These are phyloP conservation scores for Suhomyces tanzawaensis DNA, from an alignment of 805 yeast genomes.

Conservation along the genomic window DNA sequence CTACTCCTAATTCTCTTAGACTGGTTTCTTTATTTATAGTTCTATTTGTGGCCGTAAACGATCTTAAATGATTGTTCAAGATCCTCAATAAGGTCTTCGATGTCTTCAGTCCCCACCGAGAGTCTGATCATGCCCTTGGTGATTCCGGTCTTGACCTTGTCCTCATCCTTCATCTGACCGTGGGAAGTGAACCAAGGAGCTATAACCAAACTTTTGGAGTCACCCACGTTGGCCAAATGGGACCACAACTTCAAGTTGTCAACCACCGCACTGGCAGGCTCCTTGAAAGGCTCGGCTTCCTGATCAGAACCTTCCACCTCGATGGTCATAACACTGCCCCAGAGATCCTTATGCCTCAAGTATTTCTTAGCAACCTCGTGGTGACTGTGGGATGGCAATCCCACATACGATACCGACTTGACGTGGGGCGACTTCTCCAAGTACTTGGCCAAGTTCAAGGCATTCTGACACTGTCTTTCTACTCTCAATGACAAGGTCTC, in stretches of 20 bases:
- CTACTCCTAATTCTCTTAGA: no score
- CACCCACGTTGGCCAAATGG: conserved; percentile 96
- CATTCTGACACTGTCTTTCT: conserved; percentile 85
- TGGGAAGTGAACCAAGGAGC: conserved; percentile 97
- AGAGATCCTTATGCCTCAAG: conserved; percentile 50
- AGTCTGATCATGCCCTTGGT: conserved; percentile 83
- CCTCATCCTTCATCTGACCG: conserved; percentile 81
- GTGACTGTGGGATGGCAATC: conserved; percentile 72
- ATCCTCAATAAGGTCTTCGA: conserved; percentile 71
- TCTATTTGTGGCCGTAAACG: conserved; percentile 39
- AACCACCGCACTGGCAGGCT: conserved; percentile 80
- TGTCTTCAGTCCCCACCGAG: conserved; percentile 84
- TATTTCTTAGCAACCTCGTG: conserved; percentile 84
- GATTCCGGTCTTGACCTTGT: conserved; percentile 81
- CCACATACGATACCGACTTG: conserved; percentile 89
- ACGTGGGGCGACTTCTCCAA: conserved; percentile 74
- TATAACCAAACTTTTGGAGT: conserved; percentile 89
- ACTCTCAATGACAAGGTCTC: conserved; percentile 93
- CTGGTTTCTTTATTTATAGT: background rate
- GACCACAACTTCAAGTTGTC: conserved; percentile 82
- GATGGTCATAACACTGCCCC: conserved; percentile 85
- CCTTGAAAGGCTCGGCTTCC: conserved; percentile 53
- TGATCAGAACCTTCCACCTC: conserved; percentile 68
- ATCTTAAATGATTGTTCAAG: conserved; percentile 77
- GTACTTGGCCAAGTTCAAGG: conserved; percentile 74